Conservation (phyloP, 139 green algal species). For the Marvania coccoides region DNA sequence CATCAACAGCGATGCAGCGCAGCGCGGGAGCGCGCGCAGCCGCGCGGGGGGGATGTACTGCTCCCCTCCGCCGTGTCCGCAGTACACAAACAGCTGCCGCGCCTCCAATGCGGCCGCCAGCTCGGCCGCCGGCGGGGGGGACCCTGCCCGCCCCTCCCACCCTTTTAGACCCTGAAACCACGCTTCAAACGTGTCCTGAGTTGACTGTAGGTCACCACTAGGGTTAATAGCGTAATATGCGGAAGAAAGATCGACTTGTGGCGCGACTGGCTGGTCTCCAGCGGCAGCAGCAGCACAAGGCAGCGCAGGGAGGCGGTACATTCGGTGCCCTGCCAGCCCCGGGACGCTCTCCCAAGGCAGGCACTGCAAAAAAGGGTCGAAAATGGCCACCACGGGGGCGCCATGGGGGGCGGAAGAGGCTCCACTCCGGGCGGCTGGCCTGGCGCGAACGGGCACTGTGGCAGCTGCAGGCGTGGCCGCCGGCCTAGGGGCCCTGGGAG, state of each 20-base stretch:
- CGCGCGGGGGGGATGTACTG: slow-evolving; percentile 56
- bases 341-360: slow-evolving; percentile 71
- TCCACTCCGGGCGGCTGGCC: background rate
- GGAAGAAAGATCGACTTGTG: slow-evolving; percentile 17
- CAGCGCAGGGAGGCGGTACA: slow-evolving; percentile 48
- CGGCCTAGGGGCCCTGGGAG: background rate
- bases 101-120: slow-evolving; percentile 46
- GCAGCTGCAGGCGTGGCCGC: background rate
- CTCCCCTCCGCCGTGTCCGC: slow-evolving; percentile 82
- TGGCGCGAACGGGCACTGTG: background rate
- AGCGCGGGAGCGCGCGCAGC: slow-evolving; percentile 53
- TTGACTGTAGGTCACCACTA: slow-evolving; percentile 66
- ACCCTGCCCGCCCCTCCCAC: slow-evolving; percentile 61
- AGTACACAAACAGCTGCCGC: slow-evolving; percentile 81
- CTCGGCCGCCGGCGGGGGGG: slow-evolving; percentile 14
- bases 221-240: slow-evolving; percentile 86
- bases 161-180: slow-evolving; percentile 47
- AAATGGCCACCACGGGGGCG: slow-evolving; percentile 46
- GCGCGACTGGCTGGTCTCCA: background rate
- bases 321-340: slow-evolving; percentile 12
- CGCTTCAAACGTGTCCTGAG: slow-evolving; percentile 67
- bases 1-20: slow-evolving; percentile 73
- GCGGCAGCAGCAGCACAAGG: slow-evolving; percentile 17
- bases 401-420: background rate
- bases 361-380: slow-evolving; percentile 47